Percentiles rank a stretch among this genome's conserved stretches.
Conservation (phyloP, 1,284 basidiomycete species). For the Sporisorium exsertum region DNA sequence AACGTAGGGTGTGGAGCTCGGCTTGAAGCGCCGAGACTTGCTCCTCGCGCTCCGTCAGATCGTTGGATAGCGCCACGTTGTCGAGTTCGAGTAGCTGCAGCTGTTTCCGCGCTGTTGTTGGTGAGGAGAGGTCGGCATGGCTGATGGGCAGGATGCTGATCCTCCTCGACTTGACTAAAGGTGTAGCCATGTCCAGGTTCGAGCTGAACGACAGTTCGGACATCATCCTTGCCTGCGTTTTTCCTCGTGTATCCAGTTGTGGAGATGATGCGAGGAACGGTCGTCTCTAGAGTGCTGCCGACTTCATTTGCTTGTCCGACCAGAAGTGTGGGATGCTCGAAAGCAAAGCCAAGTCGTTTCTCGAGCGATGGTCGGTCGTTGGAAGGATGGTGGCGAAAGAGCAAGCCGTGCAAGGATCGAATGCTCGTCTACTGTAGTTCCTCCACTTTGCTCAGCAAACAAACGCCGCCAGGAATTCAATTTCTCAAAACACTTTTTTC, state of each 20-base stretch:
- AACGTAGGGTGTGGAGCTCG: background rate
- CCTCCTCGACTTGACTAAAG: slow-evolving; percentile 12
- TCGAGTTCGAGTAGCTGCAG: slow-evolving; percentile 29
- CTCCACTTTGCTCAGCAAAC: background rate
- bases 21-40: background rate
- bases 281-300: background rate
- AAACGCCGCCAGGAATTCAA: background rate
- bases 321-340: too few species aligned
- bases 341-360: too few species aligned
- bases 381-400: too few species aligned
- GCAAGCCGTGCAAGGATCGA: background rate
- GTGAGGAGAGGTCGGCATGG: slow-evolving; percentile 15
- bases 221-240: slow-evolving; percentile 7
- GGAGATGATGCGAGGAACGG: too few species aligned
- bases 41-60: slow-evolving; percentile 13
- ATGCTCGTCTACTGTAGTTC: background rate
- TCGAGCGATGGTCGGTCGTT: too few species aligned
- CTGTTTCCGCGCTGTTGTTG: slow-evolving; percentile 3
- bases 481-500: background rate
- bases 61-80: slow-evolving; percentile 20
- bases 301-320: slow-evolving; percentile 7
- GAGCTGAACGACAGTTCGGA: slow-evolving; percentile 16
- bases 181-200: slow-evolving; percentile 2
- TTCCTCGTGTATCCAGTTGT: background rate
- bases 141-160: slow-evolving; percentile 19